phyloP scores from a whole-genome alignment of 345 rosid genomes.

The Hypericum androsaemum region DNA sequence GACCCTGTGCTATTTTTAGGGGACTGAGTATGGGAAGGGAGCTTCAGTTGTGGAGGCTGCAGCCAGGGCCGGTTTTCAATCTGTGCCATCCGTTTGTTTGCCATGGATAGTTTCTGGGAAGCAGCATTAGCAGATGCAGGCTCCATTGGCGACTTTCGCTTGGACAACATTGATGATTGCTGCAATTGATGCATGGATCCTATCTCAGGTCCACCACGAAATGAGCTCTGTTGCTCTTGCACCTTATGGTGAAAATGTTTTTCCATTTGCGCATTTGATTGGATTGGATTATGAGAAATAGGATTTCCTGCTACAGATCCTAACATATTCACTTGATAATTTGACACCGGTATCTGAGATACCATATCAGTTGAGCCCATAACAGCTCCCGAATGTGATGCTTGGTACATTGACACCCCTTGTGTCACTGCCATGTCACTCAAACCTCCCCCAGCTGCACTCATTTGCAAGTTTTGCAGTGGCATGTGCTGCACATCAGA shows the following conservation, averaged over 20 bases:
- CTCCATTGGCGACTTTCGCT: slow-evolving; percentile 54
- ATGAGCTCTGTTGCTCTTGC: not conserved
- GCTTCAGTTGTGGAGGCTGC: slow-evolving; percentile 35
- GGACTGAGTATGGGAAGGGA: slow-evolving; percentile 26
- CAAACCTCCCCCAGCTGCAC: slow-evolving; percentile 21
- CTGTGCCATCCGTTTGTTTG: slow-evolving; percentile 48
- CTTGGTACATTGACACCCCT: slow-evolving; percentile 15
- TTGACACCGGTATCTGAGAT: too few relatives aligned
- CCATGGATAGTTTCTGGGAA: slow-evolving; percentile 21
- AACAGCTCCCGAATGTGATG: slow-evolving; percentile 13
- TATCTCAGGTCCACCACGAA: slow-evolving; percentile 8
- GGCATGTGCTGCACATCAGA: slow-evolving; percentile 17
- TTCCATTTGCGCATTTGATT: slow-evolving; percentile 21
- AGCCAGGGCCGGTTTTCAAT: slow-evolving; percentile 81
- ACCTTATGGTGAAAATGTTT: not conserved
- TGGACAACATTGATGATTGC: slow-evolving; percentile 28
- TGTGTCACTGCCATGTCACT: slow-evolving; percentile 15
- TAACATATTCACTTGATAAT: not conserved
- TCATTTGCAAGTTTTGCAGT: slow-evolving; percentile 24
- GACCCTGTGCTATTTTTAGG: slow-evolving; percentile 25
- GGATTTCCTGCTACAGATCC: slow-evolving; percentile 10
- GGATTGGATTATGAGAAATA: slow-evolving; percentile 15
- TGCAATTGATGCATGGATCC: slow-evolving; percentile 23
- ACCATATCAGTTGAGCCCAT: too few relatives aligned
- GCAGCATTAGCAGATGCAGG: slow-evolving; percentile 21